Conservation (phyloP, 148 eudicot genomes). For the Simmondsia chinensis region DNA sequence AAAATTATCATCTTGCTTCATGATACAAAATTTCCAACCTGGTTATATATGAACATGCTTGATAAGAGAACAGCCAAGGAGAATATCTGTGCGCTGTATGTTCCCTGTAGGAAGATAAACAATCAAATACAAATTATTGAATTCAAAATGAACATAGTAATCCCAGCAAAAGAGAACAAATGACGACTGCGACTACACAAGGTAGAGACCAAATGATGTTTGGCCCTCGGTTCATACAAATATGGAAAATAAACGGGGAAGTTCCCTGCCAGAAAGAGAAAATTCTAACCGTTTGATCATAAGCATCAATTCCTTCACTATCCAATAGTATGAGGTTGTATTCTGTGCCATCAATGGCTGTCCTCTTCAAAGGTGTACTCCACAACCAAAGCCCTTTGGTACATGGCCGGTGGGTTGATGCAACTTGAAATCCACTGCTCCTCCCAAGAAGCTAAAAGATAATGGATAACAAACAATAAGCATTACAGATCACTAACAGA, state of each 20-base stretch:
- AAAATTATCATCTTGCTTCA: background rate
- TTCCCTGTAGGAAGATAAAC: slow-evolving; percentile 52
- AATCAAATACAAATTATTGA: background rate
- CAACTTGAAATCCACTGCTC: slow-evolving; percentile 95
- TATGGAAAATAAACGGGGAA: too few species aligned
- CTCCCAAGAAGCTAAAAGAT: slow-evolving; percentile 75
- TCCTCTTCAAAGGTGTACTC: slow-evolving; percentile 87
- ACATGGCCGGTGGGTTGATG: slow-evolving; percentile 89
- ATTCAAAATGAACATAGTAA: background rate
- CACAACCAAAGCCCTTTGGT: slow-evolving; percentile 99
- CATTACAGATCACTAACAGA: too few species aligned
- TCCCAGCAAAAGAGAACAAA: too few species aligned
- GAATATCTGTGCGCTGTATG: slow-evolving; percentile 94
- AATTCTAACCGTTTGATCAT: slow-evolving; percentile 86
- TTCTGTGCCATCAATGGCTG: slow-evolving; percentile 92
- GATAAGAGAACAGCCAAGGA: slow-evolving; percentile 94
- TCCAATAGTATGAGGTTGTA: slow-evolving; percentile 88
- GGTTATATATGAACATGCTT: slow-evolving; percentile 97
- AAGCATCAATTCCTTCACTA: slow-evolving; percentile 97
- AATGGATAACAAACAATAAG: slow-evolving; percentile 8
- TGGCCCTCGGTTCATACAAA: background rate
- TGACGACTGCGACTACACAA: too few species aligned
- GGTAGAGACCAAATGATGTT: too few species aligned
- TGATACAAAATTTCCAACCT: slow-evolving; percentile 35
- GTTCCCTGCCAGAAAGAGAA: background rate